Conservation (phyloP, 345 rosid species). For the Cardamine chenopodiifolia region DNA sequence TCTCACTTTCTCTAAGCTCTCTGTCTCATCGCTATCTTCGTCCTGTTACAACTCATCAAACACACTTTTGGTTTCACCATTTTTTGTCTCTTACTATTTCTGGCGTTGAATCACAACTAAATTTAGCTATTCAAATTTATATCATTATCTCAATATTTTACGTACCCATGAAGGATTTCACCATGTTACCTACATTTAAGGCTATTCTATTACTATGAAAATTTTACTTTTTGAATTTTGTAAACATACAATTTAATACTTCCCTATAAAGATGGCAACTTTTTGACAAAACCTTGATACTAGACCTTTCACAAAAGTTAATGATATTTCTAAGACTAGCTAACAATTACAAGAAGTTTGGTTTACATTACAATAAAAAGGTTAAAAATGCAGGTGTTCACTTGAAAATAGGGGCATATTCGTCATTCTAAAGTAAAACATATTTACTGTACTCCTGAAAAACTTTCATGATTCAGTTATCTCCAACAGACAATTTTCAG, state of each 20-base stretch:
- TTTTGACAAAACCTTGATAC: conserved; percentile 25
- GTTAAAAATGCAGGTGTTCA: neutral
- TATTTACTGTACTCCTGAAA: conserved; percentile 46
- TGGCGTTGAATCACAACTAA: conserved; percentile 23
- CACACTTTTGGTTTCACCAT: conserved; percentile 36
- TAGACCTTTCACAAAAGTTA: conserved; percentile 10
- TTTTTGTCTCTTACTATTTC: conserved; percentile 32
- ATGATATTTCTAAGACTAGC: conserved; percentile 10
- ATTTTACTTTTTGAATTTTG: conserved; percentile 23
- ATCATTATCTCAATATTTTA: conserved; percentile 1
- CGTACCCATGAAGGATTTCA: conserved; percentile 5
- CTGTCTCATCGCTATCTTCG: conserved; percentile 50
- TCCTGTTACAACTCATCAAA: conserved; percentile 52
- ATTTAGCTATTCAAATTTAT: conserved; percentile 30
- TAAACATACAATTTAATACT: conserved; percentile 21
- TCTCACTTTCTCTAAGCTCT: conserved; percentile 46
- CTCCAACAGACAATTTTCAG: conserved; percentile 30
- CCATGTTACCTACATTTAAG: too few relatives aligned
- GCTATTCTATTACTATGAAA: too few relatives aligned
- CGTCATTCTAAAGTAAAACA: conserved; percentile 9
- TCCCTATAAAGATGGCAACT: conserved; percentile 15
- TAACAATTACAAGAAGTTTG: neutral
- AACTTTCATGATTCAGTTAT: conserved; percentile 41
- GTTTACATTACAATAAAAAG: conserved; percentile 22
- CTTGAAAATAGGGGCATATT: neutral